phyloP scores from a whole-genome alignment of 768 basidiomycete species.

The Filobasidium wieringae region DNA sequence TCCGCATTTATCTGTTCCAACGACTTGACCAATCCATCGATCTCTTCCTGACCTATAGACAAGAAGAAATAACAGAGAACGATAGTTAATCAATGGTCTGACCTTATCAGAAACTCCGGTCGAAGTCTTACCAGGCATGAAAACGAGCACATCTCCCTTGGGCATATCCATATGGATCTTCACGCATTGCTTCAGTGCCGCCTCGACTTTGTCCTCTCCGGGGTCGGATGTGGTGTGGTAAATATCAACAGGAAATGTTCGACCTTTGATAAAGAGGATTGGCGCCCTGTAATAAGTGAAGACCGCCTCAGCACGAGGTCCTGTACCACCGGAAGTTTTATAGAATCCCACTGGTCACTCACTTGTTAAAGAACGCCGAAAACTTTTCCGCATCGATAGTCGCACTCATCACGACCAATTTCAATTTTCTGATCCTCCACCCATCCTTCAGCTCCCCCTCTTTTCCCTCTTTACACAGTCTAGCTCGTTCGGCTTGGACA shows the following conservation, averaged over 20 bases:
- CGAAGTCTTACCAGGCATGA: constrained; percentile 59
- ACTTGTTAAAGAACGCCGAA: constrained; percentile 75
- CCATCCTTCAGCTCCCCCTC: constrained; percentile 38
- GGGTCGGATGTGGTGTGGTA: constrained; percentile 55
- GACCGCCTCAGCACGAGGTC: background rate
- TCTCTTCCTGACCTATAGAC: constrained; percentile 88
- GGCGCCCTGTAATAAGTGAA: constrained; percentile 51
- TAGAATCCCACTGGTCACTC: constrained; percentile 35
- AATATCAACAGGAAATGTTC: constrained; percentile 80
- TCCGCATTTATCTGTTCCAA: constrained; percentile 58
- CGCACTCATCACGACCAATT: constrained; percentile 93
- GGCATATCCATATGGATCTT: constrained; percentile 73
- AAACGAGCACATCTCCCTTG: constrained; percentile 81
- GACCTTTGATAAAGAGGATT: constrained; percentile 80
- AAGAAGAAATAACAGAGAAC: background rate
- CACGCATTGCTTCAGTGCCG: constrained; percentile 80
- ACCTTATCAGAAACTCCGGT: background rate
- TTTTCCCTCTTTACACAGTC: constrained; percentile 11
- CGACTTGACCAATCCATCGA: constrained; percentile 70
- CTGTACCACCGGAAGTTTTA: background rate
- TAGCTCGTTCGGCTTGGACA: constrained; percentile 52
- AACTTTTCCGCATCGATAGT: constrained; percentile 94
- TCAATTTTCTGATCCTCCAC: constrained; percentile 52
- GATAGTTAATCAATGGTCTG: background rate
- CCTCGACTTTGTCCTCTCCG: constrained; percentile 73